Evolutionary conservation across 2,329 filamentous ascomycete species (phyloP).

Genomic region (Boeremia exigua): DNA sequence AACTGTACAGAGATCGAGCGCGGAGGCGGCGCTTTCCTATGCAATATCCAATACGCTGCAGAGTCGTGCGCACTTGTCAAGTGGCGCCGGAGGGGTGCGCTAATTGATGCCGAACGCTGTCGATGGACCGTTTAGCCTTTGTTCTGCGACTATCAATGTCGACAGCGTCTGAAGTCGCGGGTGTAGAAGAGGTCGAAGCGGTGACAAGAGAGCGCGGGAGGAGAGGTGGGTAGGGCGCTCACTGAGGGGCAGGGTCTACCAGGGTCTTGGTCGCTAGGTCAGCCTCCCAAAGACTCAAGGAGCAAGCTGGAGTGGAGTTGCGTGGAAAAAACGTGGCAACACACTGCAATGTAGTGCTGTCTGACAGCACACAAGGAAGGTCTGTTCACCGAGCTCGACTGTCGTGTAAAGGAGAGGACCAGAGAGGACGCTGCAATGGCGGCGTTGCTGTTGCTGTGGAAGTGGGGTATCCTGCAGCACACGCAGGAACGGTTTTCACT

Average conservation of each 20-base stretch:
- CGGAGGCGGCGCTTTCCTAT: constrained; percentile 5
- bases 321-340: constrained; percentile 14
- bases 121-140: constrained; percentile 11
- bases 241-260: constrained; percentile 23
- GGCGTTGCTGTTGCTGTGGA: constrained; percentile 20
- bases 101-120: constrained; percentile 12
- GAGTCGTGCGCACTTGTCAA: constrained; percentile 8
- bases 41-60: constrained; percentile 1
- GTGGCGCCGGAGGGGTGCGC: constrained; percentile 19
- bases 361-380: constrained; percentile 15
- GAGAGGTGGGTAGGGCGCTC: constrained; percentile 13
- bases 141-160: constrained; percentile 7
- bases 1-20: neutral
- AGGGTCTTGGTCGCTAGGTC: constrained; percentile 26
- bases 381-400: constrained; percentile 4
- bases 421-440: constrained; percentile 11
- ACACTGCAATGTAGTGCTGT: constrained; percentile 11
- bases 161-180: constrained; percentile 11
- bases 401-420: constrained; percentile 25
- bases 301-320: constrained; percentile 1
- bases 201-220: constrained; percentile 14
- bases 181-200: constrained; percentile 5
- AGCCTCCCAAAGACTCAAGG: constrained; percentile 9
- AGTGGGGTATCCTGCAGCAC: constrained; percentile 24
- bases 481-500: constrained; percentile 18